A percentile compares a stretch with the other conserved stretches of the same genome.
These are phyloP conservation scores for Catunica adiposa DNA, from an alignment of 2,329 filamentous ascomycete species.

Conservation along the genomic window DNA sequence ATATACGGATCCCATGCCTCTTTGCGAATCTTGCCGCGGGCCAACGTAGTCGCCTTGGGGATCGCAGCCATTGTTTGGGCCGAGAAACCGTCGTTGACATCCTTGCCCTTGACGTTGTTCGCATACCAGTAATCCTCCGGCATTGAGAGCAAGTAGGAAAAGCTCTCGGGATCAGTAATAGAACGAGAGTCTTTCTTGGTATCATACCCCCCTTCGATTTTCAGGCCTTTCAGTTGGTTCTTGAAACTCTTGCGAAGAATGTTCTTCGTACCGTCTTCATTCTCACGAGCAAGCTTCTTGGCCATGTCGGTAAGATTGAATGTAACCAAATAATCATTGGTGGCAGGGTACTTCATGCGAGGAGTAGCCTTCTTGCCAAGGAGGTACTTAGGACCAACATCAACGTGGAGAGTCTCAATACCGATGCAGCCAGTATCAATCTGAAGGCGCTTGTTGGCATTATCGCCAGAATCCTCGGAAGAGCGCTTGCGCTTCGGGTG, in stretches of 20 bases:
- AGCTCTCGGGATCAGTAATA: conserved; percentile 30
- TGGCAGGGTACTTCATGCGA: conserved; percentile 16
- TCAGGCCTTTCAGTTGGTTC: conserved; percentile 48
- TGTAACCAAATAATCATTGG: conserved; percentile 42
- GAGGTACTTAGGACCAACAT: conserved; percentile 51
- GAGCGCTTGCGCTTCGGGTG: conserved; percentile 42
- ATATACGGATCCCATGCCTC: conserved; percentile 16
- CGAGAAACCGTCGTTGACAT: conserved; percentile 37
- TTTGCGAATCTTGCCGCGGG: conserved; percentile 27
- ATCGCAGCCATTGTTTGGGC: conserved; percentile 28
- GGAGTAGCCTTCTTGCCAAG: conserved; percentile 31
- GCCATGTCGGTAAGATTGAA: conserved; percentile 41
- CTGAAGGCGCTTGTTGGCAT: conserved; percentile 44
- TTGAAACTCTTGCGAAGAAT: conserved; percentile 52
- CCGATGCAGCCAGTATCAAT: conserved; percentile 37
- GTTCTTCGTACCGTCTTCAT: conserved; percentile 51
- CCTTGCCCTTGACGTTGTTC: conserved; percentile 35
- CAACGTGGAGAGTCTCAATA: conserved; percentile 48
- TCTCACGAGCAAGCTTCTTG: conserved; percentile 43
- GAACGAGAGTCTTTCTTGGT: conserved; percentile 37
- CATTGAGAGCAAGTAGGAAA: conserved; percentile 33
- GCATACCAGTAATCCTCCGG: conserved; percentile 43
- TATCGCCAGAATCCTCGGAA: conserved; percentile 38
- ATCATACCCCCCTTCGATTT: conserved; percentile 46
- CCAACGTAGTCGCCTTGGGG: conserved; percentile 38